These are phyloP conservation scores for Aspergillus tubingensis DNA, from an alignment of 2,329 filamentous ascomycete species.

Conservation along the genomic window DNA sequence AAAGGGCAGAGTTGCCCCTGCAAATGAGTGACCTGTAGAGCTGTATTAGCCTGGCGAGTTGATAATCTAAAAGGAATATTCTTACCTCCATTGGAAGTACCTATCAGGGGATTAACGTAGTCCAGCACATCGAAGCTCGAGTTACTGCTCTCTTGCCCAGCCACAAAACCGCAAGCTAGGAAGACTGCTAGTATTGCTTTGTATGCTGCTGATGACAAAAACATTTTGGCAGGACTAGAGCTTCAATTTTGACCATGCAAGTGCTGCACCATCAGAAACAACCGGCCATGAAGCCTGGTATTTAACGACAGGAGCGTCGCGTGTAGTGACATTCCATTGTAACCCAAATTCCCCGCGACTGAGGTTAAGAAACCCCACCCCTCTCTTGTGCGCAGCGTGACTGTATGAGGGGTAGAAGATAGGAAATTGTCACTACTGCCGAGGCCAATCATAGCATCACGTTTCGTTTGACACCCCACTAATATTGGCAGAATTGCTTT, in stretches of 20 bases:
- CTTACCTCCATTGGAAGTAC: conserved; percentile 53
- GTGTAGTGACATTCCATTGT: neutral
- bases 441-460: neutral
- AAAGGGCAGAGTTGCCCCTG: conserved; percentile 58
- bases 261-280: neutral
- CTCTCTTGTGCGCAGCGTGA: neutral
- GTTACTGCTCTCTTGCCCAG: neutral
- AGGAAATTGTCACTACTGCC: neutral
- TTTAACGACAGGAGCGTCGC: neutral
- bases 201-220: neutral
- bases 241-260: neutral
- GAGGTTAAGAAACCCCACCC: neutral
- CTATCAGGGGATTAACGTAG: conserved; percentile 56
- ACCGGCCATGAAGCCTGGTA: neutral
- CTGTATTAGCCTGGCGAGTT: neutral
- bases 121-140: conserved; percentile 38
- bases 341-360: neutral
- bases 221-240: neutral
- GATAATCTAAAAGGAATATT: neutral
- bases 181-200: neutral
- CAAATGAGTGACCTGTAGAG: conserved; percentile 56
- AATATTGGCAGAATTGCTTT: neutral
- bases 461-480: neutral
- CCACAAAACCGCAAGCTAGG: neutral
- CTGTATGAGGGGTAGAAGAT: neutral